Conservation (phyloP, 441 rosid species). For the Capsella rubella region DNA sequence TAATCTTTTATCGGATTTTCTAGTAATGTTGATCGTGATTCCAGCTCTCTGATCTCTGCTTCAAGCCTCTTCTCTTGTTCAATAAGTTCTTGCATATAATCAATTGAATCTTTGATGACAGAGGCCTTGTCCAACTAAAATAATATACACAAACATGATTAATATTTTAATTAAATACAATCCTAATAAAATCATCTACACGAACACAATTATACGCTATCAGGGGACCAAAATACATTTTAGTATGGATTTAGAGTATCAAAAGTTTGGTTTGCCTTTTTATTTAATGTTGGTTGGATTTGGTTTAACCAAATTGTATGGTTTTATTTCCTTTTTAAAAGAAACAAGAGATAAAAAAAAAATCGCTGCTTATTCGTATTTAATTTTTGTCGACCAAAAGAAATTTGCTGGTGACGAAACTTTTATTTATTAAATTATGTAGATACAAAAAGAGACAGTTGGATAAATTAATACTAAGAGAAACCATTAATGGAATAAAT, state of each 20-base stretch:
- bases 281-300: conserved; percentile 35
- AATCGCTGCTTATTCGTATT: background rate
- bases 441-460: conserved; percentile 24
- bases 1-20: conserved; percentile 43
- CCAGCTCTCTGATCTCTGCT: conserved; percentile 74
- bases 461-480: conserved; percentile 9
- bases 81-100: conserved; percentile 80
- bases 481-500: conserved; percentile 23
- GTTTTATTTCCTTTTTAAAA: conserved; percentile 5
- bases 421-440: conserved; percentile 2
- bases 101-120: conserved; percentile 84
- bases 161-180: background rate
- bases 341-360: background rate
- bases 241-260: conserved; percentile 12
- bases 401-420: conserved; percentile 23
- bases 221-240: conserved; percentile 22
- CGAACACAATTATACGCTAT: background rate
- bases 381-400: conserved; percentile 26
- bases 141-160: background rate
- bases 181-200: background rate
- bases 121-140: conserved; percentile 96
- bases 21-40: conserved; percentile 43
- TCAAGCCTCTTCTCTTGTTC: conserved; percentile 74
- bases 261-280: conserved; percentile 3
- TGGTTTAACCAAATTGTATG: conserved; percentile 29